A percentile compares a stretch with the other conserved stretches of the same genome.
Conservation (phyloP, 1,284 basidiomycete genomes). For the Rhodotorula glutinis region DNA sequence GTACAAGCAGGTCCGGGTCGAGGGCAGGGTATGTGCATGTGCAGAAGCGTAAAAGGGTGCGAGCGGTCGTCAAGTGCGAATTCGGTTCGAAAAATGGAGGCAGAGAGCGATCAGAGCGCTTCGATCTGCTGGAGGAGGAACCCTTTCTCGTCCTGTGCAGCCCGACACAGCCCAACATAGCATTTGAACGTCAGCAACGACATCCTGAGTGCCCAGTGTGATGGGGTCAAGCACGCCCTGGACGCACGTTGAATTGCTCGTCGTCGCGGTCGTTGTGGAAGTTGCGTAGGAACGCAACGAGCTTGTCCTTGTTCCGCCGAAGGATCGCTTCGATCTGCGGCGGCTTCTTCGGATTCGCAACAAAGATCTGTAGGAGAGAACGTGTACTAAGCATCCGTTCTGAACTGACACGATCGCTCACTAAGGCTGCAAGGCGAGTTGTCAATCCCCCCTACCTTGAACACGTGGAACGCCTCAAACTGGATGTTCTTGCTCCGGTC, state of each 20-base stretch:
- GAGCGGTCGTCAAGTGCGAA: not conserved
- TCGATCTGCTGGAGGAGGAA: constrained; percentile 83
- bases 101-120: constrained; percentile 23
- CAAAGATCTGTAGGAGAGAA: constrained; percentile 68
- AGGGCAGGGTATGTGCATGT: not conserved
- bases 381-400: not conserved
- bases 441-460: constrained; percentile 66
- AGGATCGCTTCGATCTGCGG: constrained; percentile 89
- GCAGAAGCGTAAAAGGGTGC: not conserved
- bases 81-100: not conserved
- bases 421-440: constrained; percentile 17
- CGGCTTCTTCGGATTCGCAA: constrained; percentile 98
- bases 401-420: not conserved
- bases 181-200: too few species aligned
- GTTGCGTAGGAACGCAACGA: constrained; percentile 79
- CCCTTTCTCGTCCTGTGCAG: constrained; percentile 83
- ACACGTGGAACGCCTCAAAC: constrained; percentile 99
- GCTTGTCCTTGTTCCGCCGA: constrained; percentile 86
- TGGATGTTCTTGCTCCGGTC: constrained; percentile 99
- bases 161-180: too few species aligned
- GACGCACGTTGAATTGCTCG: constrained; percentile 80
- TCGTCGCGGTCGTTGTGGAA: constrained; percentile 99
- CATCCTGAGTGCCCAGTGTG: too few species aligned
- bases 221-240: not conserved
- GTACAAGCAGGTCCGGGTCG: too few species aligned